phyloP scores from a whole-genome alignment of 441 rosid genomes.

The Erodium moschatum region DNA sequence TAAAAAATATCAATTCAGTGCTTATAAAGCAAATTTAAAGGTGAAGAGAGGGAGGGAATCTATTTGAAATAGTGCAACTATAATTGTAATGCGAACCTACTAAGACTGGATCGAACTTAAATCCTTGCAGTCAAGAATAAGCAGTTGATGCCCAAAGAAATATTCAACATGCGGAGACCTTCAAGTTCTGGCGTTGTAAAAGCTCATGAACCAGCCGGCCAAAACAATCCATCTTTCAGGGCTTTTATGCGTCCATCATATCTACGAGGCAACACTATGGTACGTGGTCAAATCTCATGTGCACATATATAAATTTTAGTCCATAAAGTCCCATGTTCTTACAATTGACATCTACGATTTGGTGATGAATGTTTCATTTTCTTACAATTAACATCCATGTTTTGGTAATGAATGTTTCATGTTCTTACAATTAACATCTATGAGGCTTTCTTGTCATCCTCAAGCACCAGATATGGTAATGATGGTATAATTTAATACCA shows the following conservation, averaged over 20 bases:
- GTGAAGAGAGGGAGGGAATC: too few species aligned
- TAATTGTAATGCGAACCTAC: not conserved
- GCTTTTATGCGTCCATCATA: not conserved
- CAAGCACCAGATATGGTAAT: not conserved
- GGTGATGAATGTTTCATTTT: too few species aligned
- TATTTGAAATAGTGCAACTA: too few species aligned
- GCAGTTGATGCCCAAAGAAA: not conserved
- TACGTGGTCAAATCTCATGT: not conserved
- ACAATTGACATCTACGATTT: too few species aligned
- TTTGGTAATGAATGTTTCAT: too few species aligned
- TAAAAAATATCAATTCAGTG: too few species aligned
- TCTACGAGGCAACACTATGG: not conserved
- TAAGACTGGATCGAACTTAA: not conserved
- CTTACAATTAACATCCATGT: too few species aligned
- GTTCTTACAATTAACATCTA: too few species aligned
- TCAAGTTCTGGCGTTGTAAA: not conserved
- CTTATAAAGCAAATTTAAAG: too few species aligned
- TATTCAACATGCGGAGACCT: not conserved
- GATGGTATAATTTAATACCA: not conserved
- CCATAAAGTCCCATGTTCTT: too few species aligned
- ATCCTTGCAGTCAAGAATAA: not conserved
- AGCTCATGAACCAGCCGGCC: not conserved
- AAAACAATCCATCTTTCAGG: conserved; percentile 7
- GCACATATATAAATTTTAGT: too few species aligned
- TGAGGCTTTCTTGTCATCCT: not conserved